Evolutionary conservation across 2,329 filamentous ascomycete species (phyloP), one percentile per base, ranked within the genome.

Genomic region (Aspergillus aculeatus): DNA sequence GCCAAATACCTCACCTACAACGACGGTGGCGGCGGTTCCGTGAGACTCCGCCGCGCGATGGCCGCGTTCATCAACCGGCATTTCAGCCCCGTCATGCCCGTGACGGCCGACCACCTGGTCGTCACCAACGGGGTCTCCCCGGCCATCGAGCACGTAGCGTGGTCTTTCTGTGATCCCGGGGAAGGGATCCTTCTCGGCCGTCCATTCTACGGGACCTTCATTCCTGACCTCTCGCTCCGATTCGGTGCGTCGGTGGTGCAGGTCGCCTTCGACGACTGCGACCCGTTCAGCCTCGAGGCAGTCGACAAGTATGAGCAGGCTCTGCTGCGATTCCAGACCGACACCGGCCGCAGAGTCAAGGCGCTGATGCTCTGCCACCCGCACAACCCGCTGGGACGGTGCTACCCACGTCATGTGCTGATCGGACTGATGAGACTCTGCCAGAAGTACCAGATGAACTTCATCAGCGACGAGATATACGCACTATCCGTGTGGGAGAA

Each of bases 401-500:
- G 80, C 68, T 82, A 82, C 62, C 60, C 80, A 4, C 74, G 73
- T 2, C 66, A 70, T 2, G 72, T 74, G 4, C 62, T 84, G 9
- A 61, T 78, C 0, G 72, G 70, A 6, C 69, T 83, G 23, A 78
- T 85, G 75, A 65, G 68, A 2, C 65, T 86, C 32, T 86, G 83
- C 64, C 72, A 82, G 55, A 76, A 77, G 57, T 71, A 85, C 62
- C 62, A 74, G 2, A 70, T 86, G 4, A 83, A 86, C 64, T 71
- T 86, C 41, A 78, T 86, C 68, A 81, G 78, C 64, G 84, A 87
- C 66, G 84, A 87, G 66, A 81, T 87, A 44, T 86, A 86, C 65
- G 84, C 83, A 2, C 67, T 84, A 4, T 85, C 83, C 0, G 72
- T 81, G 1, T 86, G 79, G 68, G 60, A 76, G 6, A 83, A 80